Evolutionary conservation across 768 basidiomycete genomes (phyloP), one percentile per base, ranked within the genome.

Genomic region (Naematelia encephala): DNA sequence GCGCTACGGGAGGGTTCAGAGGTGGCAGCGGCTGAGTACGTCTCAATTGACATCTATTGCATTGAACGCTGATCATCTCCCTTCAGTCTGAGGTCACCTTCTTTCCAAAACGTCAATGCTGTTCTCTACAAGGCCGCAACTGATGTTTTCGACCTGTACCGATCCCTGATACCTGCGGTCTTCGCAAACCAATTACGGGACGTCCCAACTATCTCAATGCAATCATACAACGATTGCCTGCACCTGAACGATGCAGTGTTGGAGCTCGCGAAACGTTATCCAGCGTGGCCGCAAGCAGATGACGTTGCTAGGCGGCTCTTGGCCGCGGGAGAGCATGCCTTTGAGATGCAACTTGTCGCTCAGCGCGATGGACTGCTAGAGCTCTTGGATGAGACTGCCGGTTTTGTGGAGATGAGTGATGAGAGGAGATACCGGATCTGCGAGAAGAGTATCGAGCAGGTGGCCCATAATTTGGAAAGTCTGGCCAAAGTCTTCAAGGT

Each of bases 211-310:
- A 77, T 80, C 25, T 80, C 82, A 0, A 86, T 94, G 82, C 83
- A 84, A 50, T 87, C 87, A 72, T 85, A 89, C 16, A 96, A 96
- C 72, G 87, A 93, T 62, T 90, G 86, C 64, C 67, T 82, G 21
- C 89, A 87, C 72, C 81, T 93, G 25, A 68, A 78, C 0, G 34
- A 45, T 1, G 60, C 87, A 64, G 72, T 87, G 0, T 80, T 79
- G 57, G 27, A 57, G 54, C 8, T 72, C 57, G 5, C 58, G 64
- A 1, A 46, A 45, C 60, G 46, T 45, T 21, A 59, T 25, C 4
- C 55, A 5, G 27, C 8, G 19, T 52, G 60, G 56, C 10, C 60
- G 64, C 27, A 75, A 82, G 25, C 80, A 79, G 63, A 83, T 81
- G 45, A 82, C 80, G 58, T 72, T 86, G 43, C 75, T 72, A 12